Evolutionary conservation across 2,329 filamentous ascomycete species (phyloP).

Genomic region (Verticillium zaregamsianum): DNA sequence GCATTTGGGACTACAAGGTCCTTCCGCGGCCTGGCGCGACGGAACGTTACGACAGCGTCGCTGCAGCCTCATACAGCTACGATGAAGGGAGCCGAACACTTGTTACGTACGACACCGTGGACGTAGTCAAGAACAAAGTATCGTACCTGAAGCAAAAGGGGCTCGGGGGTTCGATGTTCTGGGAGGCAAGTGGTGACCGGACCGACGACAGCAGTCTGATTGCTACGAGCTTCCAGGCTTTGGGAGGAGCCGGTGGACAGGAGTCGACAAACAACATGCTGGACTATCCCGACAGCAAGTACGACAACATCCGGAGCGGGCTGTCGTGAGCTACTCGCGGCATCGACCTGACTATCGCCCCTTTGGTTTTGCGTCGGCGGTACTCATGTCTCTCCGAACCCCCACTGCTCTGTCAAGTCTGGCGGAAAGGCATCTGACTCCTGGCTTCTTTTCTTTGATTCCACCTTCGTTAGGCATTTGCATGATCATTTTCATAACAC

Average conservation of each 20-base stretch:
- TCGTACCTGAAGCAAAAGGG: slow-evolving; percentile 57
- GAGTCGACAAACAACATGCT: slow-evolving; percentile 46
- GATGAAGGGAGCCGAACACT: slow-evolving; percentile 56
- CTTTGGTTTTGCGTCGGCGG: too few relatives aligned
- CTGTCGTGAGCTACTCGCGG: slow-evolving; percentile 10
- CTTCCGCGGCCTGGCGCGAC: slow-evolving; percentile 59
- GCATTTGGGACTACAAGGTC: slow-evolving; percentile 77
- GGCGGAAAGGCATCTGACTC: too few relatives aligned
- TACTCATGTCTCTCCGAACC: too few relatives aligned
- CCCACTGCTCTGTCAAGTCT: too few relatives aligned
- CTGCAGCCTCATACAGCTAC: slow-evolving; percentile 68
- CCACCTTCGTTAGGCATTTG: too few relatives aligned
- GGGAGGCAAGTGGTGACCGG: slow-evolving; percentile 72
- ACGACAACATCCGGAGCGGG: slow-evolving; percentile 46
- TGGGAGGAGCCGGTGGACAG: slow-evolving; percentile 29
- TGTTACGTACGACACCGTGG: slow-evolving; percentile 67
- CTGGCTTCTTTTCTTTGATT: too few relatives aligned
- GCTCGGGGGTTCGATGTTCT: slow-evolving; percentile 80
- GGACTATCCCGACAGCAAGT: slow-evolving; percentile 48
- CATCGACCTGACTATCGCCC: neutral
- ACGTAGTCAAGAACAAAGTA: slow-evolving; percentile 58
- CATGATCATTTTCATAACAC: too few relatives aligned
- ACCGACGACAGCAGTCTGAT: slow-evolving; percentile 58
- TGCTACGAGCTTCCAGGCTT: slow-evolving; percentile 33
- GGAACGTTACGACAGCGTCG: slow-evolving; percentile 51